These are phyloP conservation scores for Solanum arcanum DNA, from an alignment of 257 asterid genomes.

Conservation along the genomic window DNA sequence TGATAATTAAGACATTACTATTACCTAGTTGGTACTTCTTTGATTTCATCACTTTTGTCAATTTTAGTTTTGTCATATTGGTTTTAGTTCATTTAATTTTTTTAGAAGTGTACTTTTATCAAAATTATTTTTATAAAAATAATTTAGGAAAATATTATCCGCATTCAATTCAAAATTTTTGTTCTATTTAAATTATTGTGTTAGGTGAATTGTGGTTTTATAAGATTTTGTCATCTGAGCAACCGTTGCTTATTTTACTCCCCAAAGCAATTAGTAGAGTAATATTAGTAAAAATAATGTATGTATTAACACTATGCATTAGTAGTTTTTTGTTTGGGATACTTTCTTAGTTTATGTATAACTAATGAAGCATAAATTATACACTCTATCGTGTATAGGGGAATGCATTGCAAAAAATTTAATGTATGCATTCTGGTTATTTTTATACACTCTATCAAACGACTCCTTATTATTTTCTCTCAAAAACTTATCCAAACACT, in stretches of 20 bases:
- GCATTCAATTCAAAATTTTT: neutral
- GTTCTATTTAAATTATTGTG: fast-evolving
- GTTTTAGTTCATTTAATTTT: no score
- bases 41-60: neutral
- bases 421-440: no score
- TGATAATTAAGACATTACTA: neutral
- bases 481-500: neutral
- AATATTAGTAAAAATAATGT: no score
- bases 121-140: no score
- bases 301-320: neutral
- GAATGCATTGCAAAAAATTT: no score
- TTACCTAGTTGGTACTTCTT: neutral
- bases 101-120: neutral
- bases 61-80: neutral
- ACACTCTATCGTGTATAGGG: neutral
- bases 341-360: no score
- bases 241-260: neutral
- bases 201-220: neutral
- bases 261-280: neutral
- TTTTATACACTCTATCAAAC: no score
- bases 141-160: fast-evolving
- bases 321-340: neutral
- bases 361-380: neutral
- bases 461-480: neutral
- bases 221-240: neutral